These are phyloP conservation scores for Echeveria elegans DNA, from an alignment of 164 flowering plant genomes.

Conservation along the genomic window DNA sequence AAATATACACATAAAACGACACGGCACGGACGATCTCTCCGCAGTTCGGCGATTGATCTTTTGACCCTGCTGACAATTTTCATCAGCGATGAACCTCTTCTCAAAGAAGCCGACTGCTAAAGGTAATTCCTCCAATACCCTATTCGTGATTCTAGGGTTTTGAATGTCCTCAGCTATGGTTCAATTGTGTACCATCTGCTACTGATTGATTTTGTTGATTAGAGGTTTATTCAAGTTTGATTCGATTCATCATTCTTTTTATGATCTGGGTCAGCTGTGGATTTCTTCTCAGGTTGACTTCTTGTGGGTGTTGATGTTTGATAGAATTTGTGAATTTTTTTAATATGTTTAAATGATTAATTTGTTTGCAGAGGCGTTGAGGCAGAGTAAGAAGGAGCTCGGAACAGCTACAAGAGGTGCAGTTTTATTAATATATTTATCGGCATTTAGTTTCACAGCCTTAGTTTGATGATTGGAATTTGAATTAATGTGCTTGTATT, in stretches of 20 bases:
- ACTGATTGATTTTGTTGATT: not conserved
- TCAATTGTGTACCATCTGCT: not conserved
- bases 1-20: not conserved
- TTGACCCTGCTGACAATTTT: not conserved
- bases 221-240: not conserved
- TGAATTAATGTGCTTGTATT: not conserved
- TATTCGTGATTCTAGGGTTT: not conserved
- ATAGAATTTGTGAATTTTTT: not conserved
- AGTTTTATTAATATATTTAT: not conserved
- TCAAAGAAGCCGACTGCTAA: conserved; percentile 8
- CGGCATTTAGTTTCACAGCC: not conserved
- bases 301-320: not conserved
- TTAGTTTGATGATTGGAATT: not conserved
- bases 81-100: conserved; percentile 3
- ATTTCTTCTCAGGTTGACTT: not conserved
- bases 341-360: not conserved
- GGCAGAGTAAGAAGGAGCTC: conserved; percentile 9
- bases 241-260: not conserved
- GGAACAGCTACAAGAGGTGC: conserved; percentile 8
- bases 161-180: not conserved
- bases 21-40: not conserved
- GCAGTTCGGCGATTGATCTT: not conserved
- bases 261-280: not conserved
- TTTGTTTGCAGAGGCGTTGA: conserved; percentile 7
- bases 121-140: not conserved